Evolutionary conservation across 108 stramenopile species (phyloP).

Genomic region (Cylindrotheca closterium): DNA sequence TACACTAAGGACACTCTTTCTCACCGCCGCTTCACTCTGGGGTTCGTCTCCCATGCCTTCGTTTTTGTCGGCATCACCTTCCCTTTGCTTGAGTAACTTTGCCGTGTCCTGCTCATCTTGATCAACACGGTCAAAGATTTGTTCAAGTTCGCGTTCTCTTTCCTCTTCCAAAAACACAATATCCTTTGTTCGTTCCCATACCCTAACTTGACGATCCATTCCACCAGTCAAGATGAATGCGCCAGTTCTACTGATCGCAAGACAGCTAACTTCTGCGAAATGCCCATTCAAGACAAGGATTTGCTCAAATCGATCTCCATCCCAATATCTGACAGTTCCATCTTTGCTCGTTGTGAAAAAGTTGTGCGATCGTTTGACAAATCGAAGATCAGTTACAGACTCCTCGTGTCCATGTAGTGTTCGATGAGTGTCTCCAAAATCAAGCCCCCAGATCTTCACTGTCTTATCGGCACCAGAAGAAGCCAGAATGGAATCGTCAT

Average conservation of each 20-base stretch:
- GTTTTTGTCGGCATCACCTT: slow-evolving; percentile 40
- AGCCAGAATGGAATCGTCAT: slow-evolving; percentile 93
- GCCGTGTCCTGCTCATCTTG: slow-evolving; percentile 54
- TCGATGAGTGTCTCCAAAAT: slow-evolving; percentile 99
- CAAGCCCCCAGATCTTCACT: slow-evolving; percentile 98
- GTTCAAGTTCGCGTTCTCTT: slow-evolving; percentile 88
- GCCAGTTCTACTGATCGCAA: slow-evolving; percentile 85
- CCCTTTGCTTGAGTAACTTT: slow-evolving; percentile 42
- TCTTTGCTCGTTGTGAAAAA: slow-evolving; percentile 97
- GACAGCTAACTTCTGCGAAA: slow-evolving; percentile 83
- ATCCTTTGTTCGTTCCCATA: slow-evolving; percentile 96
- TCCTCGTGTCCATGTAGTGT: slow-evolving; percentile 97
- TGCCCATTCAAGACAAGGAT: slow-evolving; percentile 90
- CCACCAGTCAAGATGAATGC: slow-evolving; percentile 87
- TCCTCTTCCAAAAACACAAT: slow-evolving; percentile 98
- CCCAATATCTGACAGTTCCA: slow-evolving; percentile 93
- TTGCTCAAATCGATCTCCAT: slow-evolving; percentile 96
- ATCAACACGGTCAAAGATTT: slow-evolving; percentile 81
- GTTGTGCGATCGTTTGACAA: slow-evolving; percentile 90
- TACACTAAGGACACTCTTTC: slow-evolving; percentile 79
- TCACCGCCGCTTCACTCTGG: slow-evolving; percentile 88
- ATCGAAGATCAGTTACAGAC: slow-evolving; percentile 89
- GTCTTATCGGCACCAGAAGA: slow-evolving; percentile 97
- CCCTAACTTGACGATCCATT: slow-evolving; percentile 93
- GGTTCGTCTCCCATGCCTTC: slow-evolving; percentile 53